Conservation (phyloP, 2,329 filamentous ascomycete species). For the Ophiosphaerella narmari region DNA sequence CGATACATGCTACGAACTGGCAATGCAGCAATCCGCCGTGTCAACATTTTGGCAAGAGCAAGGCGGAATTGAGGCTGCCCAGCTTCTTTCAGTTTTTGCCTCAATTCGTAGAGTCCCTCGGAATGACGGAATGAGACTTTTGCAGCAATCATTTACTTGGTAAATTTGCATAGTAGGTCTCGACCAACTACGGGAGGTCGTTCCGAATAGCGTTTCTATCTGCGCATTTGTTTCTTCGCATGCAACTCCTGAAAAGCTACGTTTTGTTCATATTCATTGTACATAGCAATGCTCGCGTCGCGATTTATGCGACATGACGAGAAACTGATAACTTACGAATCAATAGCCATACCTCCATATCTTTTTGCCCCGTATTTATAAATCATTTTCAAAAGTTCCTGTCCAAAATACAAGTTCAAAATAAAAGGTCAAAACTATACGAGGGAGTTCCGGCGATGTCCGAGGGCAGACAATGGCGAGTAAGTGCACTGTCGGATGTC, state of each 20-base stretch:
- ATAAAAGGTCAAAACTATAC: too few species aligned
- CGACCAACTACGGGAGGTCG: background rate
- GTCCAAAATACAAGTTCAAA: too few species aligned
- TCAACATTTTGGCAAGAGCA: constrained; percentile 43
- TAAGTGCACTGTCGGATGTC: too few species aligned
- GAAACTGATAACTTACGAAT: background rate
- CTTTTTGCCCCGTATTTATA: too few species aligned
- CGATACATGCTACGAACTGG: constrained; percentile 42
- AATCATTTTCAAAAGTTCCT: too few species aligned
- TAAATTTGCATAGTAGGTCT: constrained; percentile 3
- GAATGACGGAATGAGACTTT: constrained; percentile 21
- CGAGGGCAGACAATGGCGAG: too few species aligned
- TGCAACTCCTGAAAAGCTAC: background rate
- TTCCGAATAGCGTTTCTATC: background rate
- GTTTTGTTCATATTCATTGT: background rate
- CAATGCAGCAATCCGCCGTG: constrained; percentile 38
- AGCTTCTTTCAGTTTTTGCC: constrained; percentile 40
- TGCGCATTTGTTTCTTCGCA: background rate
- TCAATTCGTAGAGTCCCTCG: constrained; percentile 26
- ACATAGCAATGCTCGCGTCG: constrained; percentile 10
- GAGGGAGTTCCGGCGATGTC: too few species aligned
- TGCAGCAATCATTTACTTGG: constrained; percentile 41
- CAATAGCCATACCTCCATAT: background rate
- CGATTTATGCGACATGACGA: constrained; percentile 5
- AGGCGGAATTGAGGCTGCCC: constrained; percentile 38